Percentiles rank a stretch among this genome's conserved stretches.
Evolutionary conservation across 2,329 filamentous ascomycete genomes (phyloP).

Genomic region (Penicillium concentricum): DNA sequence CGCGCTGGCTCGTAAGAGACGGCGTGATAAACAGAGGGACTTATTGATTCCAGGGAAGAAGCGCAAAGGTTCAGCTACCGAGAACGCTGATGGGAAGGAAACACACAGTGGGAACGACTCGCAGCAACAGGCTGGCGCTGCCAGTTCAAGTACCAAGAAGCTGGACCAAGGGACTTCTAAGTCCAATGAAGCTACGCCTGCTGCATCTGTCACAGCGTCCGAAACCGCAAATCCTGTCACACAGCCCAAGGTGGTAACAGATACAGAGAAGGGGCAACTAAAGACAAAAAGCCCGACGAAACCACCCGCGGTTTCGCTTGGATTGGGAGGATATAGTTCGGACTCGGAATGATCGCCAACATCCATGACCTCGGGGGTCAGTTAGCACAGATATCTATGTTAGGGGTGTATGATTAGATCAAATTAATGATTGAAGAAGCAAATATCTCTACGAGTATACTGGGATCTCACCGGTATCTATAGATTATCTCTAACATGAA

Average conservation of each 20-base stretch:
- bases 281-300: neutral
- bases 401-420: neutral
- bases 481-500: neutral
- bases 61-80: conserved; percentile 39
- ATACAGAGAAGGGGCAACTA: neutral
- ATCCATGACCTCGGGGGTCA: neutral
- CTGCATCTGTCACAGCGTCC: neutral
- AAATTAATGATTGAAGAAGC: neutral
- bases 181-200: neutral
- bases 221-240: neutral
- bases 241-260: neutral
- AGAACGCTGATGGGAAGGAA: conserved; percentile 9
- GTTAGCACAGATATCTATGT: neutral
- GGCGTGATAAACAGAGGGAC: conserved; percentile 49
- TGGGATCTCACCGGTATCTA: neutral
- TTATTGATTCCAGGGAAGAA: conserved; percentile 42
- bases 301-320: neutral
- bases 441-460: neutral
- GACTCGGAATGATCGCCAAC: conserved; percentile 1
- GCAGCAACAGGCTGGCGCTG: conserved; percentile 11
- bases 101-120: conserved; percentile 5
- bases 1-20: conserved; percentile 52
- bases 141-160: neutral
- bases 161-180: neutral
- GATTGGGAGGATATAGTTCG: conserved; percentile 3